Base-by-base conservation (phyloP, 1,284 basidiomycete genomes). In the Peniophora sp. region DNA sequence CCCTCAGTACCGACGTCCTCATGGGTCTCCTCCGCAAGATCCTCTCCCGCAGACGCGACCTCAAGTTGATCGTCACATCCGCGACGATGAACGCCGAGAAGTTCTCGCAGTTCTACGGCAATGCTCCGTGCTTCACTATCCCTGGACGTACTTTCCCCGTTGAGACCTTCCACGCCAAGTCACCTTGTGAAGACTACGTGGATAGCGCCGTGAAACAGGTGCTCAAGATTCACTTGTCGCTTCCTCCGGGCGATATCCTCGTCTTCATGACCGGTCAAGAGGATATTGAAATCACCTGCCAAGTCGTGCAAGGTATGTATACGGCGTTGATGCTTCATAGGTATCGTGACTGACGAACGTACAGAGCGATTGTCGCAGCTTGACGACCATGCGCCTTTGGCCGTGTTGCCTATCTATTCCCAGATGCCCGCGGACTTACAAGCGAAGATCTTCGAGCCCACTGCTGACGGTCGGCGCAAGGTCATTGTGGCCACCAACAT, bases 201-300 rank as follows among this genome's bases (percentile, higher is more conserved):
- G 97, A 99, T 62, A 86, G 89, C 55, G 90, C 97, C 0, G 95
- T 99, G 56, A 99, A 98, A 71, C 95, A 99, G 69, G 89, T 97
- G 6, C 76, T 99, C 8, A 91, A 96, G 61, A 98, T 99, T 48
- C 97, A 99, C 64, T 74, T 99, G 22, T 93, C 94, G 0, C 79
- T 89, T 17, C 92, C 94, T n/a, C 83, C 83, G 0, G 97, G 97
- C 3, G 97, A 99, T 70, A 92, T 99, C 51, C 76, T 99, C 35
- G 92, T 99, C 14, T 99, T 99, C 68, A 99, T 99, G 96, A 99
- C 97, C 23, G 97, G 97, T 51, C 97, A 99, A 69, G 97, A 99
- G 68, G 97, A 99, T 65, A 99, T 99, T 55, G 93, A 98, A 66
- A 77, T 92, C 39, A 97, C 93, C 1, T 97, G 93, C 63, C 85